These are phyloP conservation scores for Bruguiera hainesii DNA, from an alignment of 441 rosid genomes.

Conservation along the genomic window DNA sequence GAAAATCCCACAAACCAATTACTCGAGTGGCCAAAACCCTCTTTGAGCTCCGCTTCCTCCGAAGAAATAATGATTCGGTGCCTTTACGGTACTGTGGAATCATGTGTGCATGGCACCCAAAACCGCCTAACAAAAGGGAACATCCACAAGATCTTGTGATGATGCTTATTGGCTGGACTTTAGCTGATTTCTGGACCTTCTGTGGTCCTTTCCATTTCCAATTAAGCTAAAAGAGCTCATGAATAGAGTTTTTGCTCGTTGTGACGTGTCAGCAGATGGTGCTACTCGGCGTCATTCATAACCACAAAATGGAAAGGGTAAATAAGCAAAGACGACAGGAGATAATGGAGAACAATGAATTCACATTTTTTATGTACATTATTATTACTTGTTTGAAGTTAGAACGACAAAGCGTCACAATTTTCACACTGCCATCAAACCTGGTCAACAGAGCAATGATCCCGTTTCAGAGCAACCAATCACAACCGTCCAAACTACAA, in stretches of 20 bases:
- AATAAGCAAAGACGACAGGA: no score
- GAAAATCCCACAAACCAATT: neutral
- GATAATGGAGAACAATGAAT: no score
- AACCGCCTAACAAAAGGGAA: slow-evolving; percentile 27
- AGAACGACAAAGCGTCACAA: neutral
- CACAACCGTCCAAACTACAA: slow-evolving; percentile 31
- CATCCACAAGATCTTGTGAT: slow-evolving; percentile 15
- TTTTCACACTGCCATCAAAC: neutral
- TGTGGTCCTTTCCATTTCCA: no score
- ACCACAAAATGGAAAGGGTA: no score
- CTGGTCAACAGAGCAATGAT: slow-evolving; percentile 34
- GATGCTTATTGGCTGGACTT: neutral
- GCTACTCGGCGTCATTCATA: no score
- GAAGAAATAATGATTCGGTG: slow-evolving; percentile 36
- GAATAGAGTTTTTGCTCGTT: no score
- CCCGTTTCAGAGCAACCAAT: slow-evolving; percentile 10
- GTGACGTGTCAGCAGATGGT: no score
- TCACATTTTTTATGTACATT: no score
- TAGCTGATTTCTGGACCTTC: no score
- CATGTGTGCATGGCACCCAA: slow-evolving; percentile 25
- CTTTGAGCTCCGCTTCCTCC: neutral
- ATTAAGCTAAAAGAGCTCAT: no score
- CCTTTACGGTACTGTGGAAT: slow-evolving; percentile 38
- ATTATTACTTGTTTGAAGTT: no score
- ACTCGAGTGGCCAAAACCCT: neutral